phyloP scores from a whole-genome alignment of 2,329 filamentous ascomycete species.

The Ophidiomyces ophidiicola region DNA sequence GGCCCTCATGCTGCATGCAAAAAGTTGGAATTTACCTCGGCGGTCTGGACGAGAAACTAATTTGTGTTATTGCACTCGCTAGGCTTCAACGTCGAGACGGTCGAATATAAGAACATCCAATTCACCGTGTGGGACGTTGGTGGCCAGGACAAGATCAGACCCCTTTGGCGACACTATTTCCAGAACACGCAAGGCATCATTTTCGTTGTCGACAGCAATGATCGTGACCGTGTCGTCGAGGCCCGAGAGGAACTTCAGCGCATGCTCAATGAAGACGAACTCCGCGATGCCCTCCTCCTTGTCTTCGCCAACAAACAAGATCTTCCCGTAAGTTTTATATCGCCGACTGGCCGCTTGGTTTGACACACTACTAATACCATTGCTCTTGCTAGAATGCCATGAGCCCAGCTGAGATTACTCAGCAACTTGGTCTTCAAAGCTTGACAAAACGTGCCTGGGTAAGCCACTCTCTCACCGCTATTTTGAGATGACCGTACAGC shows the following conservation, averaged over 20 bases:
- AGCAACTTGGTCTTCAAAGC: slow-evolving; percentile 98
- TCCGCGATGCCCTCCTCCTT: slow-evolving; percentile 88
- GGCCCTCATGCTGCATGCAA: background rate
- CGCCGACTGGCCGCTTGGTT: slow-evolving; percentile 3
- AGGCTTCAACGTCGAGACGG: slow-evolving; percentile 99
- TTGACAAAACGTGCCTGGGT: slow-evolving; percentile 98
- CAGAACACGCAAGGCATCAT: slow-evolving; percentile 99
- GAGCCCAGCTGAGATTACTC: slow-evolving; percentile 99
- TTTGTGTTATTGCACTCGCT: slow-evolving; percentile 13
- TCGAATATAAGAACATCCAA: slow-evolving; percentile 99
- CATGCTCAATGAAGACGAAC: slow-evolving; percentile 98
- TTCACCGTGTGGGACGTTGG: slow-evolving; percentile 99
- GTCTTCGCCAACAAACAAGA: slow-evolving; percentile 99
- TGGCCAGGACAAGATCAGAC: slow-evolving; percentile 99
- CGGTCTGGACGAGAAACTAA: slow-evolving; percentile 8
- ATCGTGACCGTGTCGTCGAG: slow-evolving; percentile 95
- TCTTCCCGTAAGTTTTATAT: slow-evolving; percentile 61
- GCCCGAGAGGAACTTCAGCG: slow-evolving; percentile 91
- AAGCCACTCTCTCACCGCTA: slow-evolving; percentile 39
- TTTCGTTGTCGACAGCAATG: slow-evolving; percentile 98
- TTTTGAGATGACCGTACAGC: slow-evolving; percentile 10
- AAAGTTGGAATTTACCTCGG: background rate
- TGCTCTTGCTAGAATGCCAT: slow-evolving; percentile 70
- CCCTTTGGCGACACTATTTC: slow-evolving; percentile 99
- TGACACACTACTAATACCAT: slow-evolving; percentile 11